phyloP scores from a whole-genome alignment of 257 asterid species.

The Mentha longifolia region DNA sequence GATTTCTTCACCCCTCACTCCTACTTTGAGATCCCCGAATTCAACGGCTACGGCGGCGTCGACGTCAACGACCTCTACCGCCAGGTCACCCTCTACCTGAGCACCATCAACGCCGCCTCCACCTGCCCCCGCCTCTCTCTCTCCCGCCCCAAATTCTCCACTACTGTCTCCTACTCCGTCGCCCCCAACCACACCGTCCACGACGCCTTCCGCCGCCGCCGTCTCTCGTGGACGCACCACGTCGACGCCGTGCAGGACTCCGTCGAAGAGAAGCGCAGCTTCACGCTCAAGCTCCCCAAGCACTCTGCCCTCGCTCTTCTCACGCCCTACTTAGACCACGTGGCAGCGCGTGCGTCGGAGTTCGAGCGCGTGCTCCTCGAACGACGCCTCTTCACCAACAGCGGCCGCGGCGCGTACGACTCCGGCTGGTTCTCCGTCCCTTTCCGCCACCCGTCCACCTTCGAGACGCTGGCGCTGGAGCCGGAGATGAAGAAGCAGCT shows the following conservation, averaged over 20 bases:
- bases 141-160: conserved; percentile 55
- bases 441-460: conserved; percentile 62
- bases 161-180: conserved; percentile 47
- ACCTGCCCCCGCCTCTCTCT: conserved; percentile 60
- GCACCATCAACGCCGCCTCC: conserved; percentile 49
- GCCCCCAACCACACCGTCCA: conserved; percentile 53
- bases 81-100: conserved; percentile 52
- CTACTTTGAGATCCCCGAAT: conserved; percentile 57
- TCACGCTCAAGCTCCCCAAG: conserved; percentile 55
- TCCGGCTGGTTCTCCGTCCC: conserved; percentile 63
- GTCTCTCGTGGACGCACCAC: conserved; percentile 58
- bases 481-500: conserved; percentile 48
- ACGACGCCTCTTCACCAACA: conserved; percentile 56
- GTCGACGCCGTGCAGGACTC: too few relatives aligned
- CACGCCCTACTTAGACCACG: conserved; percentile 44
- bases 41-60: conserved; percentile 58
- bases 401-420: conserved; percentile 51
- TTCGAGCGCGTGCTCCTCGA: conserved; percentile 52
- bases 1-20: conserved; percentile 52
- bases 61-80: conserved; percentile 67
- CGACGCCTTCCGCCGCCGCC: conserved; percentile 48
- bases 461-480: conserved; percentile 60
- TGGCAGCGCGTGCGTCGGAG: conserved; percentile 47
- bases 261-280: conserved; percentile 54
- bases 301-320: conserved; percentile 40